Conservation (phyloP, 768 basidiomycete species). For the Hemileccinum rubropunctum region DNA sequence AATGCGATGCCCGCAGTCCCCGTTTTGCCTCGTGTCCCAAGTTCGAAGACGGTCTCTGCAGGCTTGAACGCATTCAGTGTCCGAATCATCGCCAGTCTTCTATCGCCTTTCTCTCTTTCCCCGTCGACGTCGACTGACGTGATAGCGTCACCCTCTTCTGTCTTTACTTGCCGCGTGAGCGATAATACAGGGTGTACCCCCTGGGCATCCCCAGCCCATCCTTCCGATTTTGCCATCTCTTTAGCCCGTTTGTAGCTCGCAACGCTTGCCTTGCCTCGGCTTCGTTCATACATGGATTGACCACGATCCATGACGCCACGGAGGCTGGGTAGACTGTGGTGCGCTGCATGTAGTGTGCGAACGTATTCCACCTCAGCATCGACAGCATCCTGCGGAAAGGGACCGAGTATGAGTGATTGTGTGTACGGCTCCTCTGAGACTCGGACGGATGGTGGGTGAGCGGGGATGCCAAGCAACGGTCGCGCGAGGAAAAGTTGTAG, state of each 20-base stretch:
- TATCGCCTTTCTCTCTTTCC: conserved; percentile 38
- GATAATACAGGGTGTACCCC: conserved; percentile 67
- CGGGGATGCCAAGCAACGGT: conserved; percentile 53
- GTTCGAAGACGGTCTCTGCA: conserved; percentile 87
- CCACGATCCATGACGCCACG: conserved; percentile 86
- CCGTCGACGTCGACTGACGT: conserved; percentile 29
- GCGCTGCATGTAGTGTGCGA: conserved; percentile 57
- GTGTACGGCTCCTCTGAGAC: conserved; percentile 63
- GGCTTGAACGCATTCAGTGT: conserved; percentile 84
- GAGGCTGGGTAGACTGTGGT: conserved; percentile 62
- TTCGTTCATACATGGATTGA: conserved; percentile 91
- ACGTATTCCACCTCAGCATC: conserved; percentile 87
- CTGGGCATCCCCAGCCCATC: conserved; percentile 64
- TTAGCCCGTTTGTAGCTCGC: conserved; percentile 89
- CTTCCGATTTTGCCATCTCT: conserved; percentile 67
- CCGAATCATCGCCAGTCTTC: conserved; percentile 63
- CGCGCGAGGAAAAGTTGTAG: conserved; percentile 89
- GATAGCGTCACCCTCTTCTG: conserved; percentile 23
- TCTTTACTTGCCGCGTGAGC: conserved; percentile 41
- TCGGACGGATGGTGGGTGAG: conserved; percentile 31
- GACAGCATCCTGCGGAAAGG: conserved; percentile 72
- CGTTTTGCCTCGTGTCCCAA: conserved; percentile 68
- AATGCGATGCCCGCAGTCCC: conserved; percentile 59
- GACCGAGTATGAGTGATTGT: conserved; percentile 74
- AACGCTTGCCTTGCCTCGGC: conserved; percentile 84